Evolutionary conservation across 2,329 filamentous ascomycete species (phyloP).

Genomic region (Cercospora sp.): DNA sequence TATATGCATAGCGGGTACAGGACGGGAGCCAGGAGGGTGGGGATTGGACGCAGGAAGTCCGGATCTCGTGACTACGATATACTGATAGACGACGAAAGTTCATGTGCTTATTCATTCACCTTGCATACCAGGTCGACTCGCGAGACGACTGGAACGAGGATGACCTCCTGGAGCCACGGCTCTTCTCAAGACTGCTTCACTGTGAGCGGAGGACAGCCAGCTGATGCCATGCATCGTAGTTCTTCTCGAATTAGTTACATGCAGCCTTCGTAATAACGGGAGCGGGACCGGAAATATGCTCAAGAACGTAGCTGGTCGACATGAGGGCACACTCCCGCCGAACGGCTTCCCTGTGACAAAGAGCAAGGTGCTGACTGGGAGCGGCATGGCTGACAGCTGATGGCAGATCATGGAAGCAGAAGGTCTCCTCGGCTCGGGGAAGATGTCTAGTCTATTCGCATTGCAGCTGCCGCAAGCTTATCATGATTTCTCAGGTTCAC

Average conservation of each 20-base stretch:
- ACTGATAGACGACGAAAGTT: constrained; percentile 12
- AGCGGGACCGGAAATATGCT: background rate
- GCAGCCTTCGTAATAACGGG: background rate
- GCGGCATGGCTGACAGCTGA: background rate
- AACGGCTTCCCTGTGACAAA: background rate
- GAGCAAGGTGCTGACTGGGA: background rate
- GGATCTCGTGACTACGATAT: constrained; percentile 12
- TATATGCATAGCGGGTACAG: constrained; percentile 19
- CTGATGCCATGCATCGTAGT: background rate
- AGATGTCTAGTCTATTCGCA: background rate
- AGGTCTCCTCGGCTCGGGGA: background rate
- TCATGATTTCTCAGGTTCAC: background rate
- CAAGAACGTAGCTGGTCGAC: background rate
- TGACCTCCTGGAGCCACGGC: background rate
- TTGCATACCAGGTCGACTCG: background rate
- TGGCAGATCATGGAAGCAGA: background rate
- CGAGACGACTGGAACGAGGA: background rate
- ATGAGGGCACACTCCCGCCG: background rate
- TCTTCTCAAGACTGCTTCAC: too few relatives aligned
- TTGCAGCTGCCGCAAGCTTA: background rate
- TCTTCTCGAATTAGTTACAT: background rate
- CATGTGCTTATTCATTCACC: background rate
- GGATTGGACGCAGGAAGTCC: constrained; percentile 9
- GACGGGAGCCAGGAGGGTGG: constrained; percentile 10
- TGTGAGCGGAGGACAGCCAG: background rate